Conservation (phyloP, 2,329 filamentous ascomycete species). For the Gnomoniopsis sp. region DNA sequence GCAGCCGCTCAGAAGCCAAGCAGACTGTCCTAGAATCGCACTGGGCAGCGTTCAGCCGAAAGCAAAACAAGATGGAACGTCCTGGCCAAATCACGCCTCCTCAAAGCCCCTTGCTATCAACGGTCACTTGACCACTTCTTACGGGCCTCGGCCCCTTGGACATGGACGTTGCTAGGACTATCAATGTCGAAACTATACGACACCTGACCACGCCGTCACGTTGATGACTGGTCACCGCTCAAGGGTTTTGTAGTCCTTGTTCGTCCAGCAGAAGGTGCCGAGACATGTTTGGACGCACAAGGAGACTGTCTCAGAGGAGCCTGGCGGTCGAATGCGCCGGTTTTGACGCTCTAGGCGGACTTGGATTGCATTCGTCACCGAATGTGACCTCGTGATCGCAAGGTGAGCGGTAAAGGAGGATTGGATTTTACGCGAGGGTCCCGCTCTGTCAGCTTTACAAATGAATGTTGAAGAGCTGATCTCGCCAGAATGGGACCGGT, state of each 20-base stretch:
- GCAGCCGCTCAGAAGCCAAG: neutral
- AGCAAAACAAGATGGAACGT: neutral
- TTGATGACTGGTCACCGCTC: neutral
- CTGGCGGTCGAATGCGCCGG: constrained; percentile 1
- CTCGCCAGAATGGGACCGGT: neutral
- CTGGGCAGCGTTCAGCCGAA: neutral
- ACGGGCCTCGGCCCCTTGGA: neutral
- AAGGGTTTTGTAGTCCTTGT: neutral
- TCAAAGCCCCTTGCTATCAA: neutral
- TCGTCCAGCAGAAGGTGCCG: neutral
- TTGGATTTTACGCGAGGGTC: neutral
- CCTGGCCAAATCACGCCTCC: neutral
- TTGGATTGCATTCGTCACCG: constrained; percentile 2
- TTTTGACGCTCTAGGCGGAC: neutral
- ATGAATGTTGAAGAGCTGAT: neutral
- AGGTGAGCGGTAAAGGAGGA: neutral
- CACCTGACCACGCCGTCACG: neutral
- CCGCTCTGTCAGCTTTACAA: neutral
- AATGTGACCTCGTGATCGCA: constrained; percentile 4
- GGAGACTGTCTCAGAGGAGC: constrained; percentile 8
- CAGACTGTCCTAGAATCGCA: neutral
- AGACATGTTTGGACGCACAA: neutral
- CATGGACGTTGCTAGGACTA: neutral
- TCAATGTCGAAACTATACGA: neutral
- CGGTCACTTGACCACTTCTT: neutral